Evolutionary conservation across 192 early-diverging fungal species (phyloP).

Genomic region (Coemansia reversa): DNA sequence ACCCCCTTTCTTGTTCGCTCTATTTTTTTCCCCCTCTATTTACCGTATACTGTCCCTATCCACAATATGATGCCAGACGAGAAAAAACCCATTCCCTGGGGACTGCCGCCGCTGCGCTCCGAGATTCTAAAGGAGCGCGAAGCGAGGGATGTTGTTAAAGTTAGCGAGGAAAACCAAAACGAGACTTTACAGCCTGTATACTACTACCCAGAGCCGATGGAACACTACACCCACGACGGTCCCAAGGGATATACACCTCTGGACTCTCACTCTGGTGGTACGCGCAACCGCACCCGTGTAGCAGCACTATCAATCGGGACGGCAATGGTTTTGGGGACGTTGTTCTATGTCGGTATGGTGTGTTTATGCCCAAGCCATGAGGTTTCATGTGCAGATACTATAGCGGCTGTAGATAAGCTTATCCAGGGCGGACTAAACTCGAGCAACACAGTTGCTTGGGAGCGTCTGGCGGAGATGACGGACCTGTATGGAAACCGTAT

Average conservation of each 20-base stretch:
- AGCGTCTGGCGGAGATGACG: conserved; percentile 64
- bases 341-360: conserved; percentile 4
- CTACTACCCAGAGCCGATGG: neutral
- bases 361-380: neutral
- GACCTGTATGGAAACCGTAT: conserved; percentile 62
- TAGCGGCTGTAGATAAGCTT: conserved; percentile 30
- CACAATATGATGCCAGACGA: conserved; percentile 48
- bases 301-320: conserved; percentile 15
- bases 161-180: conserved; percentile 2
- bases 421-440: conserved; percentile 22
- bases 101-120: conserved; percentile 45
- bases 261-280: conserved; percentile 1
- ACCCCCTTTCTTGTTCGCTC: neutral
- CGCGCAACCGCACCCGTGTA: conserved; percentile 19
- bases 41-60: conserved; percentile 5
- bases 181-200: neutral
- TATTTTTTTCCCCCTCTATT: neutral
- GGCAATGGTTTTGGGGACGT: conserved; percentile 10
- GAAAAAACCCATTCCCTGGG: conserved; percentile 50
- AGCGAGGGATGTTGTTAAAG: neutral
- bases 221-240: conserved; percentile 8
- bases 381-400: conserved; percentile 16
- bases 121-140: conserved; percentile 12
- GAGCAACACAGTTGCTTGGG: conserved; percentile 57
- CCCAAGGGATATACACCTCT: conserved; percentile 26